Evolutionary conservation across 2,329 filamentous ascomycete species (phyloP).

Genomic region (Polychaeton citri): DNA sequence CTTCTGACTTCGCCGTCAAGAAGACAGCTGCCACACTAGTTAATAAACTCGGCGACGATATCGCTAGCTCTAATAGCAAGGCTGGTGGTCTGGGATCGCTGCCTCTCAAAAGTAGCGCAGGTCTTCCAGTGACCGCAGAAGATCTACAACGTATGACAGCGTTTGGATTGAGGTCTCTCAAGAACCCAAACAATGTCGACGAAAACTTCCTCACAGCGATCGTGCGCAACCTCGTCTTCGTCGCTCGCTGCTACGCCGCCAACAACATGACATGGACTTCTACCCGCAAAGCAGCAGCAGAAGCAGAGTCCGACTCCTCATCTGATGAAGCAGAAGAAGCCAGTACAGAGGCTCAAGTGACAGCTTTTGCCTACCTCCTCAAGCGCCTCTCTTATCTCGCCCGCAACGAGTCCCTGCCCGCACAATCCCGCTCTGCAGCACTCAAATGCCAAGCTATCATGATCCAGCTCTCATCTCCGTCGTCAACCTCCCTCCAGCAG

Average conservation of each 20-base stretch:
- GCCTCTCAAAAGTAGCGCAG: constrained; percentile 55
- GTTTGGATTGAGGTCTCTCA: constrained; percentile 46
- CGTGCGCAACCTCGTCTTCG: constrained; percentile 69
- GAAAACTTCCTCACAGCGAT: constrained; percentile 67
- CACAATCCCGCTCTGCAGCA: constrained; percentile 53
- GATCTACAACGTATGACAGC: constrained; percentile 49
- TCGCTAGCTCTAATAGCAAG: constrained; percentile 49
- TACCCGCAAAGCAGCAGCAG: constrained; percentile 30
- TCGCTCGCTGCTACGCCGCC: constrained; percentile 52
- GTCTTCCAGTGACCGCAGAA: constrained; percentile 51
- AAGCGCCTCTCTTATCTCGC: constrained; percentile 65
- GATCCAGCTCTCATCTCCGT: constrained; percentile 44
- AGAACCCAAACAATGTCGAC: constrained; percentile 40
- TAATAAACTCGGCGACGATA: constrained; percentile 66
- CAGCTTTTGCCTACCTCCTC: constrained; percentile 61
- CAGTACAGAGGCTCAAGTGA: constrained; percentile 27
- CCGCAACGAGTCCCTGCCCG: constrained; percentile 53
- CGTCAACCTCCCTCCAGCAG: constrained; percentile 44
- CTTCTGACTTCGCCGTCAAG: constrained; percentile 64
- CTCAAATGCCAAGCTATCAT: constrained; percentile 63
- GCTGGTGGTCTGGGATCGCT: constrained; percentile 39
- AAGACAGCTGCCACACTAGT: constrained; percentile 61
- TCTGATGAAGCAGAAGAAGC: constrained; percentile 32
- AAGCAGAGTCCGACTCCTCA: constrained; percentile 29
- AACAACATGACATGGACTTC: constrained; percentile 37